These are phyloP conservation scores for Acer campestre DNA, from an alignment of 345 rosid species.

Conservation along the genomic window DNA sequence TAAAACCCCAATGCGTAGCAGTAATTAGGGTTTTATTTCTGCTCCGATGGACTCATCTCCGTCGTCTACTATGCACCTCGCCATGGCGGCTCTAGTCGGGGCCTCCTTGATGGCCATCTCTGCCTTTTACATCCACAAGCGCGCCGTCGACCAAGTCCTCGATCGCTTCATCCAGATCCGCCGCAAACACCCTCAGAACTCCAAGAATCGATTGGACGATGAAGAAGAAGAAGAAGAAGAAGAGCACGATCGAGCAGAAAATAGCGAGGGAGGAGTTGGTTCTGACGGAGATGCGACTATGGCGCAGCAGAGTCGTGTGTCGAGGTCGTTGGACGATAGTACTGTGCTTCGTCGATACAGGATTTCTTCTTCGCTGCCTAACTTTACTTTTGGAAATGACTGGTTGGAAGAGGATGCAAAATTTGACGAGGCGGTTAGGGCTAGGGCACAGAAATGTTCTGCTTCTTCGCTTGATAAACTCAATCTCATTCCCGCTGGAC, in stretches of 20 bases:
- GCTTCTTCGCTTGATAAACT: constrained; percentile 37
- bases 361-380: constrained; percentile 51
- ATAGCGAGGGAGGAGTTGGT: constrained; percentile 13
- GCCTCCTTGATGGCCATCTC: constrained; percentile 63
- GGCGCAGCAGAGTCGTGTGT: constrained; percentile 14
- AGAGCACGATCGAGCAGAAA: neutral
- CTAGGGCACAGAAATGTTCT: constrained; percentile 28
- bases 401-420: constrained; percentile 46
- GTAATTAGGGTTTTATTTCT: constrained; percentile 18
- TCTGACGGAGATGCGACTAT: constrained; percentile 22
- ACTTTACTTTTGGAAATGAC: constrained; percentile 35
- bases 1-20: neutral
- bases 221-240: constrained; percentile 14
- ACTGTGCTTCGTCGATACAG: constrained; percentile 14
- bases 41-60: constrained; percentile 21
- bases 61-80: constrained; percentile 37
- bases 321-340: constrained; percentile 39
- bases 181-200: constrained; percentile 9
- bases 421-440: constrained; percentile 36
- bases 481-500: constrained; percentile 40
- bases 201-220: neutral
- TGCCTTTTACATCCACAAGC: constrained; percentile 56
- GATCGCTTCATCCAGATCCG: constrained; percentile 47
- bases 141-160: constrained; percentile 54
- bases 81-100: constrained; percentile 62